Base-by-base conservation (phyloP, 495 filamentous ascomycete genomes). In the Penicillium mononematosum region DNA sequence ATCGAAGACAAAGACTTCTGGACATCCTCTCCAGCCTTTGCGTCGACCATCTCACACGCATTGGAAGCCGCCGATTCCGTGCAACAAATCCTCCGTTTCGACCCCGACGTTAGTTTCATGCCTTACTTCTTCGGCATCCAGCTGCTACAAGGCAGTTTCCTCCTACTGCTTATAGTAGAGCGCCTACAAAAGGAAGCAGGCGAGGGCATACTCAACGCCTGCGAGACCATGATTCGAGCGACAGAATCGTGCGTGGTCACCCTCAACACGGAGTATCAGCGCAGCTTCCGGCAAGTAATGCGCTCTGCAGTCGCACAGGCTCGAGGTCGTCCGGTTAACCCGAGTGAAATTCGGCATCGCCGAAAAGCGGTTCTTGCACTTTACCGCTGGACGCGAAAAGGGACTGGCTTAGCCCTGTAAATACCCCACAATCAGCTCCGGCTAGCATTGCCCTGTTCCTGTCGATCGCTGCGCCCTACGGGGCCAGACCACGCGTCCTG, bases 91-190 rank as follows among this genome's bases (percentile, higher is more conserved):
- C 80, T 92, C n/a, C 87, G 91, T 56, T 88, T 85, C 64, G 90
- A 94, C 68, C 88, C 89, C 0, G 89, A 91, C 47, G 80, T 92
- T 34, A 90, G 89, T 63, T 92, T 92, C 72, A 94, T 92, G 88
- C 90, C 89, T 5, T 92, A 91, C 75, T 90, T 94, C 69, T 94
- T 91, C 65, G 90, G 89, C 48, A 92, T 94, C 61, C 91, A 92
- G 61, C 79, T 94, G 0, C 75, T 94, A 4, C 90, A 92, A 65
- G 88, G 90, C 7, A 91, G 88, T 42, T 94, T 92, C 70, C 73
- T 94, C 14, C 77, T 92, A 1, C 80, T 94, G 5, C 77, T 92
- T 31, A 91, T 92, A 51, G 90, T 90, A 58, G 90, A 92, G 63
- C 89, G 91, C 62, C 76, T 92, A 44, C 88, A 90, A 63, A 85